phyloP scores from a whole-genome alignment of 2,329 filamentous ascomycete species.

The Lasiodiplodia sp. region DNA sequence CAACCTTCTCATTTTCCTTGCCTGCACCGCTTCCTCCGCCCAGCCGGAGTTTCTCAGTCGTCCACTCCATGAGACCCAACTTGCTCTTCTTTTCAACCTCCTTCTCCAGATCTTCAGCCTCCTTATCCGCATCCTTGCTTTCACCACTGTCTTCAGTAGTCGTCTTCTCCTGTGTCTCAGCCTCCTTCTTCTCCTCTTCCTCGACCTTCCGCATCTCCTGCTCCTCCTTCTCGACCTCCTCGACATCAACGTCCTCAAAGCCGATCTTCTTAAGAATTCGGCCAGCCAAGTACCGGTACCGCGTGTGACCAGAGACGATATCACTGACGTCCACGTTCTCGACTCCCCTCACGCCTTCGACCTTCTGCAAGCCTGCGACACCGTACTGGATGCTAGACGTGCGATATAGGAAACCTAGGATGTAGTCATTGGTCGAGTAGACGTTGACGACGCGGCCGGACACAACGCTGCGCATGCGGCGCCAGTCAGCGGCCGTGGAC shows the following conservation, averaged over 20 bases:
- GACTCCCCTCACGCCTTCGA: slow-evolving; percentile 73
- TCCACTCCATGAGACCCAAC: slow-evolving; percentile 14
- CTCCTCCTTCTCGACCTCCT: slow-evolving; percentile 57
- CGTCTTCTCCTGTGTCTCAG: slow-evolving; percentile 47
- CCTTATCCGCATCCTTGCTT: slow-evolving; percentile 32
- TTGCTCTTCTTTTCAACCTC: slow-evolving; percentile 26
- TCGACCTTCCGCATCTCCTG: slow-evolving; percentile 44
- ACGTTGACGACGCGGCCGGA: slow-evolving; percentile 86
- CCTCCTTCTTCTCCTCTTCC: slow-evolving; percentile 54
- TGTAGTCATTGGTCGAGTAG: slow-evolving; percentile 85
- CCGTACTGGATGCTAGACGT: slow-evolving; percentile 83
- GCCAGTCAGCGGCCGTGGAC: slow-evolving; percentile 75
- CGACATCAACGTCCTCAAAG: slow-evolving; percentile 60
- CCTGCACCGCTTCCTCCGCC: background rate
- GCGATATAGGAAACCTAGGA: slow-evolving; percentile 87
- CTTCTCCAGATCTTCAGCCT: slow-evolving; percentile 24
- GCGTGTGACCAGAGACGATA: slow-evolving; percentile 58
- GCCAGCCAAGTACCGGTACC: slow-evolving; percentile 60
- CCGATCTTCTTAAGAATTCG: slow-evolving; percentile 59
- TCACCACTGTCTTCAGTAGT: slow-evolving; percentile 49
- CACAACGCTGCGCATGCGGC: slow-evolving; percentile 77
- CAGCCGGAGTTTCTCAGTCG: slow-evolving; percentile 25
- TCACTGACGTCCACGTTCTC: slow-evolving; percentile 64
- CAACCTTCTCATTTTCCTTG: slow-evolving; percentile 1
- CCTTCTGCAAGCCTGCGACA: slow-evolving; percentile 80